Evolutionary conservation across 441 rosid species (phyloP).

Genomic region (Erysimum cheiri): DNA sequence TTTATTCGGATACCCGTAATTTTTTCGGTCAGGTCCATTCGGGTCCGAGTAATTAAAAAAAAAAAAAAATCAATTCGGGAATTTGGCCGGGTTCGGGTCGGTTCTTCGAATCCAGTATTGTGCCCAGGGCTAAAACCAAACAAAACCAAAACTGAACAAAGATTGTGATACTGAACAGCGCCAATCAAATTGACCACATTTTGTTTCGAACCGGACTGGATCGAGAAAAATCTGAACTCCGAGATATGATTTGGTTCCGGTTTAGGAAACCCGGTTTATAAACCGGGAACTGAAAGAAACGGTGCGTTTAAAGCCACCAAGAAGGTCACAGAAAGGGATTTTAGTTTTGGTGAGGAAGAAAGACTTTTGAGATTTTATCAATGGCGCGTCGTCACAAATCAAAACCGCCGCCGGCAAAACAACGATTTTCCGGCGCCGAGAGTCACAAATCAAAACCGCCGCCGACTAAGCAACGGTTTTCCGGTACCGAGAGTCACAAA

Average conservation of each 20-base stretch:
- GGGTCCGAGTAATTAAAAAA: no score
- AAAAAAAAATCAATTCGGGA: no score
- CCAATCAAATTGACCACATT: no score
- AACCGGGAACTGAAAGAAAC: neutral
- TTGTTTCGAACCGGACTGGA: no score
- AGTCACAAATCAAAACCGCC: slow-evolving; percentile 38
- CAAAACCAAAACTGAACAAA: no score
- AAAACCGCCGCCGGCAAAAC: slow-evolving; percentile 21
- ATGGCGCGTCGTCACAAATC: slow-evolving; percentile 55
- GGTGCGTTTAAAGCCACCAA: slow-evolving; percentile 13
- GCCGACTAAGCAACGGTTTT: neutral
- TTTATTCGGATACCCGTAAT: no score
- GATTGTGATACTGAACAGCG: no score
- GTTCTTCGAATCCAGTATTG: no score
- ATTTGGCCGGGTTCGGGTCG: no score
- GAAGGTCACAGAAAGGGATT: slow-evolving; percentile 1
- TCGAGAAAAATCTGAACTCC: no score
- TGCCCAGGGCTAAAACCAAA: no score
- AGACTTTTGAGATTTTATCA: neutral
- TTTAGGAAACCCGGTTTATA: neutral
- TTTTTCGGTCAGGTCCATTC: no score
- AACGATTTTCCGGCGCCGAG: neutral
- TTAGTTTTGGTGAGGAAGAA: neutral
- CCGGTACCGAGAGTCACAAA: slow-evolving; percentile 32
- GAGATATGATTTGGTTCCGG: neutral